A percentile compares a stretch with the other conserved stretches of the same genome.
Conservation (phyloP, 2,329 filamentous ascomycete species). For the Westerdykella sp. region DNA sequence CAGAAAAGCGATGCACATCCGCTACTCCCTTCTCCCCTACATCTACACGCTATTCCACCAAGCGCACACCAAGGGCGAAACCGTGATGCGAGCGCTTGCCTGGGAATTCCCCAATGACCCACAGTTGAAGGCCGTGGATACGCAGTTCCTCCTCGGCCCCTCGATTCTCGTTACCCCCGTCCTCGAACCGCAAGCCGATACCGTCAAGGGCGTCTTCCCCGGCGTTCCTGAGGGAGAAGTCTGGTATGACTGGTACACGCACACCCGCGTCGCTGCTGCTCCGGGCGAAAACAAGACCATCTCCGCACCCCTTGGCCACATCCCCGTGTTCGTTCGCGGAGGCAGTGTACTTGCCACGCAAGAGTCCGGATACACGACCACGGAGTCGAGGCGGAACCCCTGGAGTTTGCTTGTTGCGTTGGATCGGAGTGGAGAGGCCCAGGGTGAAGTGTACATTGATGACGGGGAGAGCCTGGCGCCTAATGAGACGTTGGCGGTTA, state of each 20-base stretch:
- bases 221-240: slow-evolving; percentile 53
- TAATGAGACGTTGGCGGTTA: slow-evolving; percentile 50
- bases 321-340: slow-evolving; percentile 65
- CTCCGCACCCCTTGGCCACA: slow-evolving; percentile 58
- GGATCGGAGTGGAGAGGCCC: slow-evolving; percentile 49
- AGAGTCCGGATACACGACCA: slow-evolving; percentile 61
- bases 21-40: slow-evolving; percentile 67
- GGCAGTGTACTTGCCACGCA: slow-evolving; percentile 63
- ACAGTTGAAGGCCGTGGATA: slow-evolving; percentile 58
- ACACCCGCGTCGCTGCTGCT: slow-evolving; percentile 47
- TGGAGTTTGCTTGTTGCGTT: slow-evolving; percentile 64
- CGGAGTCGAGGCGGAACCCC: slow-evolving; percentile 54
- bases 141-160: slow-evolving; percentile 65
- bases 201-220: slow-evolving; percentile 64
- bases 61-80: slow-evolving; percentile 59
- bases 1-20: slow-evolving; percentile 61
- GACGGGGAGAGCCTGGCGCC: slow-evolving; percentile 64
- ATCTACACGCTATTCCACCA: slow-evolving; percentile 67
- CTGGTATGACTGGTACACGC: slow-evolving; percentile 80
- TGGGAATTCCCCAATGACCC: slow-evolving; percentile 73
- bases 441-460: slow-evolving; percentile 63
- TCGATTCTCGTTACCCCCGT: slow-evolving; percentile 63
- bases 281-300: slow-evolving; percentile 56
- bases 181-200: slow-evolving; percentile 55
- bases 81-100: slow-evolving; percentile 64